These are phyloP conservation scores for Cladosporium sp. DNA, from an alignment of 2,329 filamentous ascomycete genomes.

Conservation along the genomic window DNA sequence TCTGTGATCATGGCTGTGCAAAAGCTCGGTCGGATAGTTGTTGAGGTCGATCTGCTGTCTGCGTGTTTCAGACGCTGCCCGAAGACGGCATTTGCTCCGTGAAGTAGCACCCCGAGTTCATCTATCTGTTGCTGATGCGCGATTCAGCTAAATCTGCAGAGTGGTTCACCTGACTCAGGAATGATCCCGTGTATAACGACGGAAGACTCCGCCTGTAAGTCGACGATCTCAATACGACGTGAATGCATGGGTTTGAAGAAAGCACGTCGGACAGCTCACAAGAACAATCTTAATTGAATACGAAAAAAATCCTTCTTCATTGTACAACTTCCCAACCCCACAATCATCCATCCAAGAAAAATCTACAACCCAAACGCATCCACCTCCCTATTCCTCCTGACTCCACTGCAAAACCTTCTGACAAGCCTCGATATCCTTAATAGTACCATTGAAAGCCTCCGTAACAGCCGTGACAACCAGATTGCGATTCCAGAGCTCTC, in stretches of 20 bases:
- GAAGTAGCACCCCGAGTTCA: background rate
- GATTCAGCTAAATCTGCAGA: background rate
- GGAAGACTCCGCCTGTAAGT: too few relatives aligned
- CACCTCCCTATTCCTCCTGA: constrained; percentile 28
- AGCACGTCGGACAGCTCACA: background rate
- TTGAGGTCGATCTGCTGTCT: background rate
- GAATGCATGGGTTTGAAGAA: background rate
- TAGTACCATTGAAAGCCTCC: constrained; percentile 70
- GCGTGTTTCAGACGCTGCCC: background rate
- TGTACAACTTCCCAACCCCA: too few relatives aligned
- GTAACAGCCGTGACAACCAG: constrained; percentile 62
- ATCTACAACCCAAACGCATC: background rate
- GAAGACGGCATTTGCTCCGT: background rate
- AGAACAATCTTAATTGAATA: too few relatives aligned
- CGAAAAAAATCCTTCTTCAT: too few relatives aligned
- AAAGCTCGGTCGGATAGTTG: background rate
- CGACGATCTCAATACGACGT: too few relatives aligned
- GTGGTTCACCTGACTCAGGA: background rate
- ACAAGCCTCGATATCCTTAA: constrained; percentile 61
- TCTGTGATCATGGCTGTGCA: constrained; percentile 11
- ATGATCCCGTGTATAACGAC: background rate
- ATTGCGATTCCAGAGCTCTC: constrained; percentile 79
- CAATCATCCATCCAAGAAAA: background rate
- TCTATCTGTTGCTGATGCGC: background rate
- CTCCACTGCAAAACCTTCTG: constrained; percentile 40